Base-by-base conservation (phyloP, 2,329 filamentous ascomycete genomes). In the Clonostachys solani region DNA sequence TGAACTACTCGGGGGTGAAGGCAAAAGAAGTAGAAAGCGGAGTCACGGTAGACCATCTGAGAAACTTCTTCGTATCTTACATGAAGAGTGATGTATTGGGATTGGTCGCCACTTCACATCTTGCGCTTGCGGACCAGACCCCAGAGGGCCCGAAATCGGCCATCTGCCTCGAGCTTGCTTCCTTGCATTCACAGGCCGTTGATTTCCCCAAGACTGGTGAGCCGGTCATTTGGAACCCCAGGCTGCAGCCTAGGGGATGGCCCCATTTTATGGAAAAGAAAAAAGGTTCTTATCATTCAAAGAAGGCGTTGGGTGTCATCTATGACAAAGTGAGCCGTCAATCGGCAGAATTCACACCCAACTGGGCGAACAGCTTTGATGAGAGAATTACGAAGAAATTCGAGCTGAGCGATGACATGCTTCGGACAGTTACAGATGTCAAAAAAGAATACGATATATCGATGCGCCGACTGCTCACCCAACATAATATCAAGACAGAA, bases 141-240 rank as follows among this genome's bases (percentile, higher is more conserved):
- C 9, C 23, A 0, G 60, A 74, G 2, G 89, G 91, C 0, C 83
- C 92, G 1, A 84, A 83, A 54, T 75, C 84, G 52, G 55, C 71
- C 0, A 83, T 78, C 49, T 97, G 92, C 56, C 67, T 94, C 1
- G 71, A 83, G 44, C 74, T 97, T 5, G 91, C 92, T 4, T 71
- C 78, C 9, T 70, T 97, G 4, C 94, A 99, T 62, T 97, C 94
- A 0, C 83, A 84, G 55, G 92, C 94, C 0, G 94, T 99, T 1
- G 94, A 99, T 63, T 99, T 94, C 60, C 84, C 89, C 41, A 99
- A 99, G 69, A 92, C 89, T 2, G 94, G 94, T 0, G 77, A 86
- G 10, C 80, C 87, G 0, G 92, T 92, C 0, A 68, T 76, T 17
- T 86, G 95, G 72, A 71, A 73, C 7, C 67, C 70, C 37, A 69